Evolutionary conservation across 495 filamentous ascomycete genomes (phyloP).

Genomic region (Talaromyces nanjingensis): DNA sequence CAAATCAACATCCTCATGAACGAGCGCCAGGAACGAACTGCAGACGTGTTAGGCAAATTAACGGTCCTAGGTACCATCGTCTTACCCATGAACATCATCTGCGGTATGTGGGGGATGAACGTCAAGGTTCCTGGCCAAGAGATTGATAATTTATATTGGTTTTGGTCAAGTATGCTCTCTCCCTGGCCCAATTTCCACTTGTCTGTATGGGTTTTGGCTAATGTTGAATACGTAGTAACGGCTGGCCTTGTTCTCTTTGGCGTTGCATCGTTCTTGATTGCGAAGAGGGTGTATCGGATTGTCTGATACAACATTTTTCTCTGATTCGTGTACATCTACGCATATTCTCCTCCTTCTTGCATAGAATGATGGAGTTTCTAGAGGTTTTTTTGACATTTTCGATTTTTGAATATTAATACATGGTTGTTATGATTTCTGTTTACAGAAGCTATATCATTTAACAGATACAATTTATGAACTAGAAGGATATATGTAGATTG

Average conservation of each 20-base stretch:
- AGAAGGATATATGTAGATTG: background rate
- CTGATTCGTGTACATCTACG: background rate
- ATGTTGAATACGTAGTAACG: constrained; percentile 48
- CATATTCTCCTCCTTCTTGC: background rate
- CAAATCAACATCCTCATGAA: constrained; percentile 96
- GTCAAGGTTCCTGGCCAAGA: constrained; percentile 89
- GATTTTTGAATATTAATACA: too few relatives aligned
- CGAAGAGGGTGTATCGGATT: constrained; percentile 70
- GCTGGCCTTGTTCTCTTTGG: constrained; percentile 71
- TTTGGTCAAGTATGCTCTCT: constrained; percentile 50
- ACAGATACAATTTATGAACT: background rate
- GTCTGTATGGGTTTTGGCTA: background rate
- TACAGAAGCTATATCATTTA: background rate
- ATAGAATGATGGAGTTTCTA: background rate
- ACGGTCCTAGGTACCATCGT: constrained; percentile 96
- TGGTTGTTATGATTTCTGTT: too few relatives aligned
- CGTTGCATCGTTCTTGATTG: constrained; percentile 67
- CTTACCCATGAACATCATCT: constrained; percentile 96
- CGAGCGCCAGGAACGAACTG: constrained; percentile 91
- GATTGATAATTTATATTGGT: constrained; percentile 54
- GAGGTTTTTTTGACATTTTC: background rate
- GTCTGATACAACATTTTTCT: constrained; percentile 29
- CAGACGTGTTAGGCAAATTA: constrained; percentile 87
- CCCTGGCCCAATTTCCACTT: background rate
- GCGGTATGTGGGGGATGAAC: constrained; percentile 99